phyloP scores from a whole-genome alignment of 2,329 filamentous ascomycete genomes.

The Ophiostoma australiae region DNA sequence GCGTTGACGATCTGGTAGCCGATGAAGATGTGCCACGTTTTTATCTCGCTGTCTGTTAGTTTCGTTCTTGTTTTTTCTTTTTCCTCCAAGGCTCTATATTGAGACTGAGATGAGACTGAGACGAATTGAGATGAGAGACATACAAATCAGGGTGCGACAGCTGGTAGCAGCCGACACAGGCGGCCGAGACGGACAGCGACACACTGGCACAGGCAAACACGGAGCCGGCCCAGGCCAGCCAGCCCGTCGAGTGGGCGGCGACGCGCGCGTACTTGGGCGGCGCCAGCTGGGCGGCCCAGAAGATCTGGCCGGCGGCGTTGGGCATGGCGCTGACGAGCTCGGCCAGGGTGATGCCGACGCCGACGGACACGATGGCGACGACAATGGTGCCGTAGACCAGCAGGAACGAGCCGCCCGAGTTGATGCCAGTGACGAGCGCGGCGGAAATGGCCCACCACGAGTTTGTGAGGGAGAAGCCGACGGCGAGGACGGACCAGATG shows the following conservation, averaged over 20 bases:
- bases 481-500: slow-evolving; percentile 21
- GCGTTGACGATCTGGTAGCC: slow-evolving; percentile 49
- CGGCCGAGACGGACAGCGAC: slow-evolving; percentile 42
- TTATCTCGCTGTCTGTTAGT: slow-evolving; percentile 38
- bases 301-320: slow-evolving; percentile 53
- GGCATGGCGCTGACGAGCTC: slow-evolving; percentile 45
- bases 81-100: too few species aligned
- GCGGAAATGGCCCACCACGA: slow-evolving; percentile 22
- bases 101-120: too few species aligned
- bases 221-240: slow-evolving; percentile 44
- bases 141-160: not conserved
- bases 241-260: slow-evolving; percentile 50
- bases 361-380: slow-evolving; percentile 42
- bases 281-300: slow-evolving; percentile 53
- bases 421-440: slow-evolving; percentile 35
- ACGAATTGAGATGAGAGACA: not conserved
- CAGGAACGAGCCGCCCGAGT: slow-evolving; percentile 49
- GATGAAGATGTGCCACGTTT: slow-evolving; percentile 42
- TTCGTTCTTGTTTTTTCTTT: too few species aligned
- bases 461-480: slow-evolving; percentile 25
- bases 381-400: slow-evolving; percentile 49
- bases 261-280: slow-evolving; percentile 45
- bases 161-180: not conserved
- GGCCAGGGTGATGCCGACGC: slow-evolving; percentile 37
- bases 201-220: slow-evolving; percentile 32